Base-by-base conservation (phyloP, 352 stramenopile genomes). In the Pythium chondricola region DNA sequence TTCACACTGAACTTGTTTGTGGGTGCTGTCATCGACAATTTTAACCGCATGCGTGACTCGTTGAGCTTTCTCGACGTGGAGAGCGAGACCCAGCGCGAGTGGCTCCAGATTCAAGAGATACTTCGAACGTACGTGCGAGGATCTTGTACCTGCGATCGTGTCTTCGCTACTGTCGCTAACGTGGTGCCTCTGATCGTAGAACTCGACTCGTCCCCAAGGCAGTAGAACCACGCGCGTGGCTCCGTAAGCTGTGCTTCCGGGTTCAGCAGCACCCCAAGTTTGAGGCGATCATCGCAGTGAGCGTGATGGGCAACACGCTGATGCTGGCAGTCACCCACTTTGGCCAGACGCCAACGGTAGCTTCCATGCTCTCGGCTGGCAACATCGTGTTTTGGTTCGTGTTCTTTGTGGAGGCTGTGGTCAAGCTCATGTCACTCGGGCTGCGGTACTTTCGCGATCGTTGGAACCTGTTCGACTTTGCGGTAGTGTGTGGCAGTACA, bases 1-100 rank as follows among this genome's bases (percentile, higher is more conserved):
- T 93, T 96, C 63, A 77, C 89, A 6, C 67, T 95, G 43, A 89
- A 95, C 31, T 70, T 95, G 1, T 95, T 95, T 57, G 78, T 94
- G 4, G 86, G 85, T 20, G 80, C 91, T 0, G 83, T 95, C 22
- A 84, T 95, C 38, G 83, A 95, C 58, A 90, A 93, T 45, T 96
- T 95, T 36, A 83, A 89, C 24, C 59, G 75, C 9, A 72, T 77
- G 63, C 45, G 63, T 33, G 69, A 71, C 33, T 69, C 71, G 26
- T 42, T 85, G 26, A 61, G 64, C 7, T 50, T 53, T 13, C 54
- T 45, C 8, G 57, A 84, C 0, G 47, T 39, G 2, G 69, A 86
- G 43, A 93, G 73, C 17, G 74, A 84, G 16, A 72, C 81, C 1
- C 75, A 93, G 55, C 53, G 81, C 35, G 68, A 83, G 42, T 93